Conservation (phyloP, 768 basidiomycete species). For the Boletellus ananas region DNA sequence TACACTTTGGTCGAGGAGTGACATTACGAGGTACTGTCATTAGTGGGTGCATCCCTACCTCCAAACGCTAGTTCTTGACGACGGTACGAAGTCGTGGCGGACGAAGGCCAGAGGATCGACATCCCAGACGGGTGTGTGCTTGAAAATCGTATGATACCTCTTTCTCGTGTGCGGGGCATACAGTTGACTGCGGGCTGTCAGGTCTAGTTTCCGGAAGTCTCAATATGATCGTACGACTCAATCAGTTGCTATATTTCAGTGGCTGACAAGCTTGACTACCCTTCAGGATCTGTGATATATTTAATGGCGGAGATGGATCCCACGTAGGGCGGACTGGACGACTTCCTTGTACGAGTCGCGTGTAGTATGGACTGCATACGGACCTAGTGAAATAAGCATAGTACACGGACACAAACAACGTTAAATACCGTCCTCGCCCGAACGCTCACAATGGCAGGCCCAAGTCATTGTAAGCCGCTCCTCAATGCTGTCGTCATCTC, state of each 20-base stretch:
- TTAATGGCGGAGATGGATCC: not conserved
- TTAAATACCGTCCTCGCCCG: constrained; percentile 21
- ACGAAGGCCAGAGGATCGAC: constrained; percentile 78
- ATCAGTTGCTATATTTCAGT: not conserved
- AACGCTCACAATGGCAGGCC: constrained; percentile 33
- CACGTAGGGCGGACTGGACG: not conserved
- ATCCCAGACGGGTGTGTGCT: constrained; percentile 80
- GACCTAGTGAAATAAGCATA: not conserved
- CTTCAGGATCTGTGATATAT: constrained; percentile 8
- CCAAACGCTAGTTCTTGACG: not conserved
- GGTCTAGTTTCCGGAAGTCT: constrained; percentile 81
- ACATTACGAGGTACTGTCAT: constrained; percentile 90
- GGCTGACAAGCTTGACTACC: not conserved
- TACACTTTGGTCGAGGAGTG: constrained; percentile 84
- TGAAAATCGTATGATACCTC: constrained; percentile 51
- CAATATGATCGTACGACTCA: constrained; percentile 58
- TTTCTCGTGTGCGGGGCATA: not conserved
- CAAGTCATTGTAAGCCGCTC: constrained; percentile 26
- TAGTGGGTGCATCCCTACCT: constrained; percentile 35
- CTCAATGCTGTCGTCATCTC: not conserved
- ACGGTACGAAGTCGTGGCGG: constrained; percentile 56
- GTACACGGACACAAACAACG: constrained; percentile 16
- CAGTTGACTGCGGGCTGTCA: constrained; percentile 16
- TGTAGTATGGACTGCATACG: not conserved
- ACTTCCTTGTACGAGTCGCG: not conserved